A percentile compares a stretch with the other conserved stretches of the same genome.
Conservation (phyloP, 2,329 filamentous ascomycete species). For the Apiospora rasikravindrae region DNA sequence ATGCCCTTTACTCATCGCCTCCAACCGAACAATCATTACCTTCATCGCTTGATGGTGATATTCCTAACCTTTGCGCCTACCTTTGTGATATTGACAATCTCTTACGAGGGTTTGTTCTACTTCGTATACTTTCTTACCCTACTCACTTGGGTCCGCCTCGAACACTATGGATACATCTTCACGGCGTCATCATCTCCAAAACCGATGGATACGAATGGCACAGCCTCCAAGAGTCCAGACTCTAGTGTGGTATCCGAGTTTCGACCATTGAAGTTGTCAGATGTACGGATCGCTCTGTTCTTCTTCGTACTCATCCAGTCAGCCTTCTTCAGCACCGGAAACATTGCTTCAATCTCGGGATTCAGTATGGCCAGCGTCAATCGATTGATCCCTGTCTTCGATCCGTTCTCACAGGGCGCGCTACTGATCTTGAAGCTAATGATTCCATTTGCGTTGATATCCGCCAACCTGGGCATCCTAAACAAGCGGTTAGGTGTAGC, state of each 20-base stretch:
- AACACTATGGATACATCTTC: slow-evolving; percentile 73
- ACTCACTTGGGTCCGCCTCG: slow-evolving; percentile 88
- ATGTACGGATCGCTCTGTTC: slow-evolving; percentile 88
- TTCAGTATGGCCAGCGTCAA: slow-evolving; percentile 92
- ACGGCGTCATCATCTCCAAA: slow-evolving; percentile 32
- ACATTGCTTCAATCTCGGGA: slow-evolving; percentile 90
- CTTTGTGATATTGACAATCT: slow-evolving; percentile 96
- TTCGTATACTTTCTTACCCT: slow-evolving; percentile 84
- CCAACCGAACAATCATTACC: slow-evolving; percentile 83
- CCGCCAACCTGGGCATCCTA: slow-evolving; percentile 90
- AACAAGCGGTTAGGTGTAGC: slow-evolving; percentile 84
- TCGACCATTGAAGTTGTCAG: slow-evolving; percentile 78
- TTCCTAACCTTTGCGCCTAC: slow-evolving; percentile 92
- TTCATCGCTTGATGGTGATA: slow-evolving; percentile 85
- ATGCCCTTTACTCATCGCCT: slow-evolving; percentile 83
- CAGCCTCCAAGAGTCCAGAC: slow-evolving; percentile 27
- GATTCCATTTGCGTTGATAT: slow-evolving; percentile 91
- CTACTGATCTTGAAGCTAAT: slow-evolving; percentile 88
- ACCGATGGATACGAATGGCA: slow-evolving; percentile 25
- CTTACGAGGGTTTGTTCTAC: slow-evolving; percentile 96
- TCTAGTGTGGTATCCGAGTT: slow-evolving; percentile 38
- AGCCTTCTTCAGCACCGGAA: slow-evolving; percentile 96
- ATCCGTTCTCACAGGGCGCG: slow-evolving; percentile 88
- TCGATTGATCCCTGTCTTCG: slow-evolving; percentile 88
- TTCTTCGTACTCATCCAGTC: slow-evolving; percentile 95